Evolutionary conservation across 257 asterid genomes (phyloP), one percentile per base, ranked within the genome.

Genomic region (Linderniella brevidens): DNA sequence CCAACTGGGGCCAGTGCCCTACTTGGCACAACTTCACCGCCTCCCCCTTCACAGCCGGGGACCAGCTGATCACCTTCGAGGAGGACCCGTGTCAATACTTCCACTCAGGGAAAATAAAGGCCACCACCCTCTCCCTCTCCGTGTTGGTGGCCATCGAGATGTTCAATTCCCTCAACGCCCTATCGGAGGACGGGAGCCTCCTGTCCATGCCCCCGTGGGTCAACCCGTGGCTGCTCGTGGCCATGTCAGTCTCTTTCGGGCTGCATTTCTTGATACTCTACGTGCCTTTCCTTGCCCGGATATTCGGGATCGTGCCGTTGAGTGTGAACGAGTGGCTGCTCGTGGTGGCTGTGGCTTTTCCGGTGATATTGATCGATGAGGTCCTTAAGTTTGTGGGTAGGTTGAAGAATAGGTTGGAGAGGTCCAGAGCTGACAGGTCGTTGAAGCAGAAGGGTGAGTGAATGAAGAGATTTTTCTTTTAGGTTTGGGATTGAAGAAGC

Each of bases 191-290:
- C 19, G 77, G 81, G 19, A 80, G 93, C 52, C 75, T 80, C 14
- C 10, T 74, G 32, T 35, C 75, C 32, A 80, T 77, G 93, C 93
- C 87, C 25, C 92, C 92, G 4, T 80, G 92, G 92, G 84, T 71
- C 52, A 80, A 80, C 67, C 92, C 92, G 0, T 65, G 77, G 73
- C 77, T 80, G 40, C 84, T 80, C 48, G 48, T 80, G 63, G 93
- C 93, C 17, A 77, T 77, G 93, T 74, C 93, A 0, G 47, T 80
- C 64, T 80, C 93, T 9, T 80, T 80, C 36, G 93, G 84, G 35
- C 38, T 80, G 66, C 93, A 80, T 59, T 77, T 77, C 68, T 58
- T 80, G 70, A 80, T 80, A 36, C 73, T 80, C 44, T 80, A 80
- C 10, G 87, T 80, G 40, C 93, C 88, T 1, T 71, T 74, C 69